Evolutionary conservation across 352 stramenopile genomes (phyloP).

Genomic region (Phytophthora kernoviae): DNA sequence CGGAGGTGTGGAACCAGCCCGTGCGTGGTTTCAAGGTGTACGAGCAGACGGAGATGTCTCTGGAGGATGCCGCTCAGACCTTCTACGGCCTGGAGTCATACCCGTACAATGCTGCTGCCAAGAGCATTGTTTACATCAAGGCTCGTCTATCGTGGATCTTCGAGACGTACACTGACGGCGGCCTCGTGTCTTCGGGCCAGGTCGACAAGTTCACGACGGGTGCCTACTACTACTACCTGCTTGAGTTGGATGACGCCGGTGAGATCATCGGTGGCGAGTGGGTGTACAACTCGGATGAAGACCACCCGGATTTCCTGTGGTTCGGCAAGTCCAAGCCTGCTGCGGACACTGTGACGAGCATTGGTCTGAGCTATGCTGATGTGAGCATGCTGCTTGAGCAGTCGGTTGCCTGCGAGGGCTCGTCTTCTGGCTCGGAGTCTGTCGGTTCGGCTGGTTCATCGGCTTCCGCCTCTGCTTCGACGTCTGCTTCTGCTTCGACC

Average conservation of each 20-base stretch:
- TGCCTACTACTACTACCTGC: constrained; percentile 29
- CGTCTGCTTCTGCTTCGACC: background rate
- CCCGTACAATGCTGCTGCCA: constrained; percentile 47
- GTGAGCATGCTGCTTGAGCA: constrained; percentile 22
- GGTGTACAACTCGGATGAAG: constrained; percentile 27
- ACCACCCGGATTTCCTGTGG: constrained; percentile 40
- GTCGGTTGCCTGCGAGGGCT: constrained; percentile 6
- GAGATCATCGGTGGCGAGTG: constrained; percentile 38
- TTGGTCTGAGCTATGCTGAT: constrained; percentile 32
- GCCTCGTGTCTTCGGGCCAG: constrained; percentile 28
- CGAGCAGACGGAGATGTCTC: constrained; percentile 30
- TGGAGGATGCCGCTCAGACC: constrained; percentile 29
- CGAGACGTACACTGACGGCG: constrained; percentile 37
- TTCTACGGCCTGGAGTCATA: constrained; percentile 43
- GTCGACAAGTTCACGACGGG: constrained; percentile 30
- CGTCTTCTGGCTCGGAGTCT: background rate
- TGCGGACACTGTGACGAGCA: constrained; percentile 16
- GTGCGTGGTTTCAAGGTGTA: constrained; percentile 46
- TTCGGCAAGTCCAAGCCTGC: constrained; percentile 15
- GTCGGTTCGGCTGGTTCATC: constrained; percentile 10
- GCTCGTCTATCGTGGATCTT: constrained; percentile 46
- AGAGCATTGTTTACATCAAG: constrained; percentile 43
- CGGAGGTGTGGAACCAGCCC: constrained; percentile 62
- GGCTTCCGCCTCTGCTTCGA: background rate
- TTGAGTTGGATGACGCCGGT: constrained; percentile 27